Evolutionary conservation across 495 filamentous ascomycete genomes (phyloP), one percentile per base, ranked within the genome.

Genomic region (Tetracladium marchalianum): DNA sequence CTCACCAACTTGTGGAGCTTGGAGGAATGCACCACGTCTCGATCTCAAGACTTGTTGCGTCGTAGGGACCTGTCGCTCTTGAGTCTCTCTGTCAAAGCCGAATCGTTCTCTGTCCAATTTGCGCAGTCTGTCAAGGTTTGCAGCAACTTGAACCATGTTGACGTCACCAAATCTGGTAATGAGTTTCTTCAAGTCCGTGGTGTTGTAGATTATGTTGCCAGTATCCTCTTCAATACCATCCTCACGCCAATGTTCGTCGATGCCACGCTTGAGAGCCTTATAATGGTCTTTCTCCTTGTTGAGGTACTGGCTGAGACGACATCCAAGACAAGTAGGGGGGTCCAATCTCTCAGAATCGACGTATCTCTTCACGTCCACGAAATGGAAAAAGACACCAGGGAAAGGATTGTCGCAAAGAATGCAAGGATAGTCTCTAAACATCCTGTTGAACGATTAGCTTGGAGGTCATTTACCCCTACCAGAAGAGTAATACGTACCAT

Each of bases 401-500:
- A 27, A 10, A 1, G 11, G 9, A 16, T 32, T 32, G 9, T 24
- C 12, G 18, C 40, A 18, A 2, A 8, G 8, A 5, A 4, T 5
- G 17, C n/a, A 13, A 2, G 38, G 19, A 17, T 11, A 41, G 22
- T 27, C 22, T 7, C 22, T 27, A 7, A 27, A 27, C 22, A 27
- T 19, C 38, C 38, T 41, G 17, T 16, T 16, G 12, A 27, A 32
- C 27, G 34, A 8, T 17, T 17, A 17, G 7, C 5, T 36, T 50
- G 53, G 5, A 22, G 16, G 31, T 42, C 36, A 7, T 31, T 35
- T 7, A 39, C 9, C 16, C 35, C 35, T 9, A 37, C 27, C 53
- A 13, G 19, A n/a, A 27, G n/a, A 34, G 22, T 35, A 12, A 12
- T 5, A 45, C 48, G 40, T 44, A 51, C 48, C 54, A 56, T 12